Evolutionary conservation across 208 protist genomes (phyloP).

Genomic region (Polymyxa betae): DNA sequence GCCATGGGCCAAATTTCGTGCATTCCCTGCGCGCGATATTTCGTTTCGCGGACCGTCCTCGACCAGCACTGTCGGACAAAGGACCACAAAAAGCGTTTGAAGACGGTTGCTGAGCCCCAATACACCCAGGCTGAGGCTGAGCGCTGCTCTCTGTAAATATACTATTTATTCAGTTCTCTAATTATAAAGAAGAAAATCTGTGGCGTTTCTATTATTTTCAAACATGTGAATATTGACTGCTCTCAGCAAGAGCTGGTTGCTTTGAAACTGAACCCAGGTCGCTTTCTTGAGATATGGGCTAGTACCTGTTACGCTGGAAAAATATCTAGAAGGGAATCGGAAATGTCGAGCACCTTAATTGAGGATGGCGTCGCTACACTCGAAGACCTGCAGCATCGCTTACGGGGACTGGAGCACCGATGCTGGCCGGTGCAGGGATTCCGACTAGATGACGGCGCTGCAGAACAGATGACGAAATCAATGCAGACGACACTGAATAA

Average conservation of each 20-base stretch:
- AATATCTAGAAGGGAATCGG: no score
- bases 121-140: background rate
- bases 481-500: background rate
- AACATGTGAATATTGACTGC: no score
- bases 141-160: no score
- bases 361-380: no score
- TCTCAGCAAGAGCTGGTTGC: no score
- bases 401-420: background rate
- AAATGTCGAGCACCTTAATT: no score
- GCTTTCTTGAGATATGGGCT: no score
- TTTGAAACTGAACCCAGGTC: no score
- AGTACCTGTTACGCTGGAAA: no score
- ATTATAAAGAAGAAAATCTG: no score
- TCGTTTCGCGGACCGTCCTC: background rate
- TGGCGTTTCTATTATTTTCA: no score
- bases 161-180: no score
- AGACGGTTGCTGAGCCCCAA: background rate
- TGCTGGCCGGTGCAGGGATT: background rate
- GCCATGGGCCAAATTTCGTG: background rate
- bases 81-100: slow-evolving; percentile 12
- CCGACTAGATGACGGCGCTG: background rate
- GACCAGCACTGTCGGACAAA: background rate
- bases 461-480: background rate
- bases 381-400: background rate
- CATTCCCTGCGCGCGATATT: slow-evolving; percentile 2